phyloP scores from a whole-genome alignment of 345 rosid species.

The Geranium rotundifolium region DNA sequence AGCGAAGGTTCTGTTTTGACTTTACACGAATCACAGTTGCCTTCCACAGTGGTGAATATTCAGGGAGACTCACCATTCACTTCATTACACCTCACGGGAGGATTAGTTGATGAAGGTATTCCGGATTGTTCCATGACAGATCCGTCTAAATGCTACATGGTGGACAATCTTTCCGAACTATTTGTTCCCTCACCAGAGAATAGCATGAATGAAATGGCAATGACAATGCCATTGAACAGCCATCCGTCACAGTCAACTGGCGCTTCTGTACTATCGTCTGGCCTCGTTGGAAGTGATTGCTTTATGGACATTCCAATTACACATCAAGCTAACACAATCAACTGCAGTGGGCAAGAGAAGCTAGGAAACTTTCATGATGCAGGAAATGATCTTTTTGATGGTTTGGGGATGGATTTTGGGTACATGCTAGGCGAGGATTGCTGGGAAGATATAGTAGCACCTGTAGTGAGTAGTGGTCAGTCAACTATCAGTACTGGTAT shows the following conservation, averaged over 20 bases:
- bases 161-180: constrained; percentile 44
- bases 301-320: constrained; percentile 13
- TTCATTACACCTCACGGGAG: too few relatives aligned
- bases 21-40: constrained; percentile 21
- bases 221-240: constrained; percentile 5
- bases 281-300: constrained; percentile 18
- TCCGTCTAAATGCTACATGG: constrained; percentile 29
- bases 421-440: constrained; percentile 13
- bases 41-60: constrained; percentile 7
- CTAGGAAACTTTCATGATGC: constrained; percentile 16
- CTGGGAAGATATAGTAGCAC: constrained; percentile 24
- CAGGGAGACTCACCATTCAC: too few relatives aligned
- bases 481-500: constrained; percentile 9
- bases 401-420: constrained; percentile 22
- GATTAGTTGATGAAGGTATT: constrained; percentile 1
- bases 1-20: constrained; percentile 35
- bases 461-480: constrained; percentile 7
- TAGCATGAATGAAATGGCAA: constrained; percentile 12
- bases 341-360: constrained; percentile 12
- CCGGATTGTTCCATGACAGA: constrained; percentile 26
- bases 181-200: constrained; percentile 33
- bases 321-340: constrained; percentile 11
- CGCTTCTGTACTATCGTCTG: constrained; percentile 13
- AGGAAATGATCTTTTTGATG: constrained; percentile 38
- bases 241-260: constrained; percentile 18